phyloP scores from a whole-genome alignment of 2,329 filamentous ascomycete species.

The Sporothrix dimorphospora region DNA sequence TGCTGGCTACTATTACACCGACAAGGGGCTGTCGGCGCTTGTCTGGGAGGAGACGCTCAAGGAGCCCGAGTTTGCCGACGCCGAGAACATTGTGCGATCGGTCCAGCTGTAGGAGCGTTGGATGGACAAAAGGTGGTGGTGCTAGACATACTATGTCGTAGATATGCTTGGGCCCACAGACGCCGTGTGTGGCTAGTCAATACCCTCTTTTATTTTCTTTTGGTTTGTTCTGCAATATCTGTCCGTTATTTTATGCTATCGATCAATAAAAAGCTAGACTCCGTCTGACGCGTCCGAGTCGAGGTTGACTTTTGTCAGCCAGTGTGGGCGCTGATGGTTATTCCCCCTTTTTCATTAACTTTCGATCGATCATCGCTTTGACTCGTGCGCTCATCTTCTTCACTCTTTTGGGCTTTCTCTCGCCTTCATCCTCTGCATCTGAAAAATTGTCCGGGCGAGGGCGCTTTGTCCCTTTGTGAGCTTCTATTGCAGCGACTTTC shows the following conservation, averaged over 20 bases:
- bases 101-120: background rate
- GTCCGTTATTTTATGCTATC: background rate
- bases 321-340: too few relatives aligned
- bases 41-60: slow-evolving; percentile 47
- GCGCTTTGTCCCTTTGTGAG: too few relatives aligned
- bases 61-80: slow-evolving; percentile 42
- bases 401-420: too few relatives aligned
- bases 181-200: background rate
- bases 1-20: slow-evolving; percentile 38
- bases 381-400: too few relatives aligned
- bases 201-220: background rate
- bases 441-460: too few relatives aligned
- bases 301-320: too few relatives aligned
- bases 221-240: background rate
- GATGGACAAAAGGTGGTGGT: too few relatives aligned
- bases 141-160: background rate
- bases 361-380: too few relatives aligned
- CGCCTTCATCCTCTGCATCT: too few relatives aligned
- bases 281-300: too few relatives aligned
- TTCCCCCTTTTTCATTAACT: too few relatives aligned
- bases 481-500: too few relatives aligned
- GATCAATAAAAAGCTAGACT: background rate
- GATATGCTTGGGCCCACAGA: background rate
- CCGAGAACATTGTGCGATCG: slow-evolving; percentile 25
- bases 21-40: slow-evolving; percentile 41